phyloP scores from a whole-genome alignment of 805 yeast genomes.

The Schwanniomyces vanrijiae region DNA sequence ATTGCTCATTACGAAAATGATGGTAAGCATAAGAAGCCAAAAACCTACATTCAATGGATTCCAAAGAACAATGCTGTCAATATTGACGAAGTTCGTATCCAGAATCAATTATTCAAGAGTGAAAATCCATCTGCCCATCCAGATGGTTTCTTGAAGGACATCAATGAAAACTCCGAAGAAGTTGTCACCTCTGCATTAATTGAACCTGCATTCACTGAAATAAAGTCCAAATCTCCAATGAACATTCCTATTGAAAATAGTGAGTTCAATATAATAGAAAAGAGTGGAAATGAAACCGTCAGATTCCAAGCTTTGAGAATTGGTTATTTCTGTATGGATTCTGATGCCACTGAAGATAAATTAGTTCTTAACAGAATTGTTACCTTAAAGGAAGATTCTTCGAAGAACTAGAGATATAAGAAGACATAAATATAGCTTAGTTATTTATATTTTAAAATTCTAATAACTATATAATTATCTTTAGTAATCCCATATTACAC shows the following conservation, averaged over 20 bases:
- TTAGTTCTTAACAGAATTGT: conserved; percentile 88
- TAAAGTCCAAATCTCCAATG: conserved; percentile 74
- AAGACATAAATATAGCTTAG: not conserved
- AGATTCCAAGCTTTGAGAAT: conserved; percentile 97
- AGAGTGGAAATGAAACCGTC: conserved; percentile 66
- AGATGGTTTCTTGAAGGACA: conserved; percentile 82
- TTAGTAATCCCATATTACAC: not conserved
- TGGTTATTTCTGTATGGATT: conserved; percentile 92
- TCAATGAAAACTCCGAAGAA: conserved; percentile 77
- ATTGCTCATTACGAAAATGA: conserved; percentile 80
- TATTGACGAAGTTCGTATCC: conserved; percentile 77
- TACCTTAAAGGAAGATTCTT: conserved; percentile 68
- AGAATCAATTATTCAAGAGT: conserved; percentile 82
- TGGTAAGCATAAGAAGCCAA: conserved; percentile 69
- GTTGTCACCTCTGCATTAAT: conserved; percentile 64
- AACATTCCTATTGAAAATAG: conserved; percentile 56
- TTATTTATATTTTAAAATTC: too few species aligned
- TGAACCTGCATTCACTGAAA: conserved; percentile 71
- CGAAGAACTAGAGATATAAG: conserved; percentile 8
- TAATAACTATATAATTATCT: too few species aligned
- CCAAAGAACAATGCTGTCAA: conserved; percentile 62
- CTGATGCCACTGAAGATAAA: conserved; percentile 61
- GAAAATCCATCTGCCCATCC: conserved; percentile 91
- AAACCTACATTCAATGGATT: conserved; percentile 96
- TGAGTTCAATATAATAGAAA: conserved; percentile 73